Percentiles rank a stretch among this genome's conserved stretches.
These are phyloP conservation scores for Solanum hybrid DNA, from an alignment of 305 asterid genomes.

Conservation along the genomic window DNA sequence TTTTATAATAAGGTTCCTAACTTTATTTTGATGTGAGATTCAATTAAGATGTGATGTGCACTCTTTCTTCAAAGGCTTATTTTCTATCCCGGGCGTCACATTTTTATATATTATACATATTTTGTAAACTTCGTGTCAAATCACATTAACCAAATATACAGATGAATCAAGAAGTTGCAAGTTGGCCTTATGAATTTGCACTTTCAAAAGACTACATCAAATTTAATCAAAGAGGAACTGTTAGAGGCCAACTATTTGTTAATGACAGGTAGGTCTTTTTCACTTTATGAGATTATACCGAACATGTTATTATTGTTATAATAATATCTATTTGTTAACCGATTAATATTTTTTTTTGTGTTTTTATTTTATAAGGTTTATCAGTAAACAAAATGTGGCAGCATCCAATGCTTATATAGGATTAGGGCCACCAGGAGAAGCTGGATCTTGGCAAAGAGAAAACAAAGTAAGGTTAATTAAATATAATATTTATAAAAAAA, in stretches of 20 bases:
- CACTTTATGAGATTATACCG: neutral
- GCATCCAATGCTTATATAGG: conserved; percentile 53
- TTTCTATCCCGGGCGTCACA: neutral
- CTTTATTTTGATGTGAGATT: neutral
- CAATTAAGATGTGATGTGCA: neutral
- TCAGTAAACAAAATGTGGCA: conserved; percentile 1
- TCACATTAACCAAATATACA: conserved; percentile 2
- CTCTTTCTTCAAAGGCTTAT: neutral
- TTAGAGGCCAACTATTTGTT: conserved; percentile 36
- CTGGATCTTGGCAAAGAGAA: conserved; percentile 66
- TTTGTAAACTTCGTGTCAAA: neutral
- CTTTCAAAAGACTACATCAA: conserved; percentile 31
- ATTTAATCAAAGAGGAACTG: conserved; percentile 40
- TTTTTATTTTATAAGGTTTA: conserved; percentile 4
- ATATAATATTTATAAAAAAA: neutral
- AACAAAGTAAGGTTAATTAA: conserved; percentile 34
- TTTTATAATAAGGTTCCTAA: neutral
- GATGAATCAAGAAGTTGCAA: conserved; percentile 41
- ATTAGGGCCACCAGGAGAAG: conserved; percentile 42
- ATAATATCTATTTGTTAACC: neutral
- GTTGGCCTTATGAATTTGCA: conserved; percentile 64
- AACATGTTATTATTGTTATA: neutral
- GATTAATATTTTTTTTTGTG: neutral
- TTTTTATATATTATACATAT: neutral
- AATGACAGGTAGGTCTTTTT: conserved; percentile 26